Conservation (phyloP, 2,329 filamentous ascomycete genomes). For the Huntiella abstrusa region DNA sequence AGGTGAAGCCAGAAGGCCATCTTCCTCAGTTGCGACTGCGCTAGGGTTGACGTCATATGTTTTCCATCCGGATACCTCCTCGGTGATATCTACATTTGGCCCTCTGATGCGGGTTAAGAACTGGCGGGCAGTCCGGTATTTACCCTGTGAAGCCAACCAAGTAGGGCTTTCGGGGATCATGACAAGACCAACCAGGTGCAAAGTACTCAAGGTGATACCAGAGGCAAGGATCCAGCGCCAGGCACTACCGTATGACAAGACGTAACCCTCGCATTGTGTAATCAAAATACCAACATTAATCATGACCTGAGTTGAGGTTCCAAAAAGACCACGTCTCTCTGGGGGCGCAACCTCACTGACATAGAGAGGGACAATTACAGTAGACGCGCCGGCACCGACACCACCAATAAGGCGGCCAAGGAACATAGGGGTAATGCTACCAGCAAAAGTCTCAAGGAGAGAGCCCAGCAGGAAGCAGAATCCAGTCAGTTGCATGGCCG, state of each 20-base stretch:
- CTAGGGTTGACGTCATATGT: conserved; percentile 18
- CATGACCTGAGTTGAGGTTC: conserved; percentile 73
- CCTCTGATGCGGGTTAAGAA: conserved; percentile 63
- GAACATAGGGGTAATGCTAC: conserved; percentile 46
- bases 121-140: conserved; percentile 39
- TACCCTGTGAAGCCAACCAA: conserved; percentile 59
- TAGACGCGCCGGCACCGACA: conserved; percentile 68
- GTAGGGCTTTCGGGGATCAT: conserved; percentile 73
- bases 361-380: conserved; percentile 86
- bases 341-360: conserved; percentile 79
- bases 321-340: conserved; percentile 58
- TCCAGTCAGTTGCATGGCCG: conserved; percentile 60
- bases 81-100: conserved; percentile 44
- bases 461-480: conserved; percentile 61
- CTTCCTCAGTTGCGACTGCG: conserved; percentile 38
- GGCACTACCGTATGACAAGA: conserved; percentile 56
- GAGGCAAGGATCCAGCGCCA: conserved; percentile 73
- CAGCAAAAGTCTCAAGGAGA: conserved; percentile 52
- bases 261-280: conserved; percentile 71
- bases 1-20: conserved; percentile 38
- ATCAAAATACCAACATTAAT: conserved; percentile 79
- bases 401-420: conserved; percentile 65
- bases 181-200: conserved; percentile 52
- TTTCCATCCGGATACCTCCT: conserved; percentile 47
- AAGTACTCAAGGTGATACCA: conserved; percentile 47